Evolutionary conservation across 169 alveolate species (phyloP).

Genomic region (Plasmodium vinckei): DNA sequence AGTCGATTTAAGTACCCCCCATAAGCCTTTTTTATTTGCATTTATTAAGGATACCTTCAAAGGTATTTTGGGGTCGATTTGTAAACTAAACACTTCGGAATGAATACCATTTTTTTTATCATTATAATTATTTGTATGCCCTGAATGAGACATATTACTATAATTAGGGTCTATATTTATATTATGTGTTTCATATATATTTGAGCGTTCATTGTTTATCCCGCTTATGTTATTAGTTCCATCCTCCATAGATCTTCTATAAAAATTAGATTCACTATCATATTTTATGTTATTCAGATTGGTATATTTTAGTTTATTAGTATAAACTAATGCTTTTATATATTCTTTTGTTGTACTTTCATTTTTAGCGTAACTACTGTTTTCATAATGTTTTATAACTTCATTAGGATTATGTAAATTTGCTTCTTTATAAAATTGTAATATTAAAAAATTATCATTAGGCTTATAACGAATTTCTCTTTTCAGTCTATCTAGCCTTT

Average conservation of each 20-base stretch:
- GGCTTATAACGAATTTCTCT: slow-evolving; percentile 72
- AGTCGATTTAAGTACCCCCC: slow-evolving; percentile 60
- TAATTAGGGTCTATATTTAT: slow-evolving; percentile 16
- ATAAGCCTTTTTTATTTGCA: slow-evolving; percentile 62
- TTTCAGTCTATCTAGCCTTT: slow-evolving; percentile 66
- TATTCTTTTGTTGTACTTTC: slow-evolving; percentile 83
- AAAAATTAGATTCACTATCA: slow-evolving; percentile 36
- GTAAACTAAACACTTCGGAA: slow-evolving; percentile 32
- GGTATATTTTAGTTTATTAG: slow-evolving; percentile 80
- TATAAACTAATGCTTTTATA: slow-evolving; percentile 83
- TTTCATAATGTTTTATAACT: slow-evolving; percentile 74
- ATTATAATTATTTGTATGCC: slow-evolving; percentile 35
- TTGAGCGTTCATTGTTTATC: slow-evolving; percentile 12
- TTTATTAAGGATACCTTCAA: slow-evolving; percentile 68
- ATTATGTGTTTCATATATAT: slow-evolving; percentile 41
- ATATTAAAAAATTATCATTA: slow-evolving; percentile 67
- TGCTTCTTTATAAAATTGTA: slow-evolving; percentile 75
- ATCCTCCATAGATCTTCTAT: slow-evolving; percentile 34
- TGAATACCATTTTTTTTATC: slow-evolving; percentile 25
- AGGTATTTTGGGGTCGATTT: slow-evolving; percentile 71
- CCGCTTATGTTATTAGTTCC: not conserved
- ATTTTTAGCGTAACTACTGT: slow-evolving; percentile 62
- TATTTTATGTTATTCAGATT: slow-evolving; percentile 76
- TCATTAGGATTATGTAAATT: slow-evolving; percentile 74
- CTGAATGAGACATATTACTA: slow-evolving; percentile 25